phyloP scores from a whole-genome alignment of 2,329 filamentous ascomycete genomes.

The Colletotrichum sansevieriae region DNA sequence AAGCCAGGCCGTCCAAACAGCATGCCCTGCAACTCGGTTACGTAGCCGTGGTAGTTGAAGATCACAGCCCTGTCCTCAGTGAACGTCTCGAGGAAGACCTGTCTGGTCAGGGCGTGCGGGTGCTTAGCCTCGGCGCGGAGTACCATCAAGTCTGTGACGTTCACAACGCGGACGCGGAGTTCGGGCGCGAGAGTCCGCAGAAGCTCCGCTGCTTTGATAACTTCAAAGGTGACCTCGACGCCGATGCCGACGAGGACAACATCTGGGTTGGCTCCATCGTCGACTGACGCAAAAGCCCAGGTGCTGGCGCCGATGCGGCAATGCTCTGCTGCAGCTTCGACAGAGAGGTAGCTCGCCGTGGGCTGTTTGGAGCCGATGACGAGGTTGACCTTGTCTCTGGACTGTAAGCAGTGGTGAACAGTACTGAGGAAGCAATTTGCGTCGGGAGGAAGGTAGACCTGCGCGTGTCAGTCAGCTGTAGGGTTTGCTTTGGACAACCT shows the following conservation, averaged over 20 bases:
- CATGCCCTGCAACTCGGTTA: constrained; percentile 70
- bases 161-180: constrained; percentile 71
- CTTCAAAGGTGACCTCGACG: constrained; percentile 75
- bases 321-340: constrained; percentile 71
- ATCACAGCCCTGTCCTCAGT: constrained; percentile 67
- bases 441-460: constrained; percentile 75
- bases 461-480: not conserved
- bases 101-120: constrained; percentile 67
- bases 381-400: constrained; percentile 75
- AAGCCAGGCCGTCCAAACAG: constrained; percentile 68
- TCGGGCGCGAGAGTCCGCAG: constrained; percentile 63
- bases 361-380: constrained; percentile 78
- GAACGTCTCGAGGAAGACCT: constrained; percentile 69
- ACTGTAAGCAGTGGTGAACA: constrained; percentile 70
- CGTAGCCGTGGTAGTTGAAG: constrained; percentile 78
- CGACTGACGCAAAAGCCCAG: constrained; percentile 73
- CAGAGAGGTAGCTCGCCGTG: constrained; percentile 69
- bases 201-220: constrained; percentile 70
- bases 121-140: constrained; percentile 67
- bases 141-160: constrained; percentile 76
- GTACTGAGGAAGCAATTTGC: constrained; percentile 78
- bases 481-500: not conserved
- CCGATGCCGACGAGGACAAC: constrained; percentile 75
- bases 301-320: constrained; percentile 70
- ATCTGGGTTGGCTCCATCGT: constrained; percentile 68